These are phyloP conservation scores for Cucurbita ficifolia DNA, from an alignment of 306 rosid species.

Conservation along the genomic window DNA sequence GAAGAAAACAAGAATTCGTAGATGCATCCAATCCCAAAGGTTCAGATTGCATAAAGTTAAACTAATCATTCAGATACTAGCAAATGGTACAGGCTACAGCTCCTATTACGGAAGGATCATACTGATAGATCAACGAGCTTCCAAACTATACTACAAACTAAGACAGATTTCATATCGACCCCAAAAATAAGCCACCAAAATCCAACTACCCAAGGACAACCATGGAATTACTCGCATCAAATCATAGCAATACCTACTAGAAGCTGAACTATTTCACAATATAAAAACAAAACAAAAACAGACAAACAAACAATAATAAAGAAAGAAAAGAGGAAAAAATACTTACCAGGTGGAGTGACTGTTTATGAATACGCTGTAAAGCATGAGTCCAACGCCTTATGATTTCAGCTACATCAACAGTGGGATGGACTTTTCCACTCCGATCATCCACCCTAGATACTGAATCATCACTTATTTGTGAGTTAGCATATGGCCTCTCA, in stretches of 20 bases:
- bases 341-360: slow-evolving; percentile 81
- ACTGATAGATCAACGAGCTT: not conserved
- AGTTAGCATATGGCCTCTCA: slow-evolving; percentile 44
- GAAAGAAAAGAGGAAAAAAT: not conserved
- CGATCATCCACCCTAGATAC: slow-evolving; percentile 59
- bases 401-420: slow-evolving; percentile 90
- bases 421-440: slow-evolving; percentile 67
- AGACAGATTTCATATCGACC: not conserved
- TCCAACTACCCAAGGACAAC: not conserved
- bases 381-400: slow-evolving; percentile 99
- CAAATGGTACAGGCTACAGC: not conserved
- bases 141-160: not conserved
- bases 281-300: not conserved
- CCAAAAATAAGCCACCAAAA: not conserved
- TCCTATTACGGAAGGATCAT: not conserved
- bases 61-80: not conserved
- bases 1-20: not conserved
- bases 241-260: not conserved
- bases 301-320: not conserved
- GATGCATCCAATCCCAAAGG: not conserved
- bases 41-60: not conserved
- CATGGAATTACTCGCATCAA: not conserved
- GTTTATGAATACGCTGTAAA: slow-evolving; percentile 92
- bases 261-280: not conserved
- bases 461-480: slow-evolving; percentile 36